Evolutionary conservation across 1,139 yeast species (phyloP).

Genomic region (Magnusiomyces tetraspermus): DNA sequence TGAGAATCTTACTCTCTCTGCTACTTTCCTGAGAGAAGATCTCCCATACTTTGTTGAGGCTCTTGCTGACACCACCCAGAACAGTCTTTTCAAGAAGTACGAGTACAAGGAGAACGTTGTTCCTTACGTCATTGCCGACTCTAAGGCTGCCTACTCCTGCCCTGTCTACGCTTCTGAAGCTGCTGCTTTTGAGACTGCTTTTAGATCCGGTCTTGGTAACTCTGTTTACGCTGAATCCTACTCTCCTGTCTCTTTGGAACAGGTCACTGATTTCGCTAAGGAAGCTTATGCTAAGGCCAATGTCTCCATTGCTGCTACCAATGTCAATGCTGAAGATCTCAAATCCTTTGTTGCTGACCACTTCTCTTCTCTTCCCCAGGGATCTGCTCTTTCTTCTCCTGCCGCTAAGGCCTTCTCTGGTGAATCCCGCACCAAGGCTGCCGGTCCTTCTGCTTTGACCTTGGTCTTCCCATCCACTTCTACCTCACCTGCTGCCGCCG

Average conservation of each 20-base stretch:
- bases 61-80: constrained; percentile 64
- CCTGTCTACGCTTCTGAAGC: constrained; percentile 61
- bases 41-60: constrained; percentile 89
- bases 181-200: constrained; percentile 69
- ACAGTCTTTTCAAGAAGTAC: constrained; percentile 62
- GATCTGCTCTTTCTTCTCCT: constrained; percentile 40
- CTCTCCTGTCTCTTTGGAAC: constrained; percentile 50
- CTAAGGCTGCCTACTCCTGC: constrained; percentile 41
- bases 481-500: constrained; percentile 56
- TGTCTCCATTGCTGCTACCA: constrained; percentile 62
- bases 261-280: constrained; percentile 57
- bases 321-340: constrained; percentile 67
- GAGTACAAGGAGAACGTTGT: constrained; percentile 73
- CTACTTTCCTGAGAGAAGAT: constrained; percentile 77
- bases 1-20: constrained; percentile 70
- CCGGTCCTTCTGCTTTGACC: constrained; percentile 61
- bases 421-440: constrained; percentile 64
- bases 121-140: constrained; percentile 56
- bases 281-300: constrained; percentile 62
- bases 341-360: constrained; percentile 54
- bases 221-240: constrained; percentile 68
- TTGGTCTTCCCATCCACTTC: constrained; percentile 71
- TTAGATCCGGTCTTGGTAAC: constrained; percentile 84
- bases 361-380: constrained; percentile 54
- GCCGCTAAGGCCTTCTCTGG: constrained; percentile 48